Evolutionary conservation across 2,329 filamentous ascomycete species (phyloP).

Genomic region (Huntiella decipiens): DNA sequence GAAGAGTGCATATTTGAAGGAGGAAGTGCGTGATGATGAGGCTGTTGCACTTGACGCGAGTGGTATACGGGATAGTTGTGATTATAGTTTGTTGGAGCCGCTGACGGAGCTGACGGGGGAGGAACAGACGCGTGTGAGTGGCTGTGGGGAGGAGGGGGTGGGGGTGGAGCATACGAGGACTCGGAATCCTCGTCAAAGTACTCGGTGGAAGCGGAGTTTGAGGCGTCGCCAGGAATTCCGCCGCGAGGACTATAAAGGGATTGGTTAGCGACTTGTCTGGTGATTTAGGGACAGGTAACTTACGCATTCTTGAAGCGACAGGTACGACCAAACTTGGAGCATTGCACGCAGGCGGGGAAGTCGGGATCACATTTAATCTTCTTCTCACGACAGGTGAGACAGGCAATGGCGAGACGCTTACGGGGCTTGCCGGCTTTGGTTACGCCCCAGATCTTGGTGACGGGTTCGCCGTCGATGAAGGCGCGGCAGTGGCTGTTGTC

Average conservation of each 20-base stretch:
- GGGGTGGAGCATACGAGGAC: no score
- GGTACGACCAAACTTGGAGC: slow-evolving; percentile 70
- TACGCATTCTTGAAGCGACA: slow-evolving; percentile 78
- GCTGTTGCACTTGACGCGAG: no score
- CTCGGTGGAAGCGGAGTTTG: no score
- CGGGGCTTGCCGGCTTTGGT: slow-evolving; percentile 88
- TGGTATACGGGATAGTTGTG: no score
- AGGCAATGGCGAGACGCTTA: slow-evolving; percentile 82
- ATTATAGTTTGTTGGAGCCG: no score
- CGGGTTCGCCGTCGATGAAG: slow-evolving; percentile 64
- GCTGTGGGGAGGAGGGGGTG: no score
- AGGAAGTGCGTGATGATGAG: no score
- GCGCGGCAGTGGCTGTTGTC: slow-evolving; percentile 69
- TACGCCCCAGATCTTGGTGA: slow-evolving; percentile 84
- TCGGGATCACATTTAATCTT: slow-evolving; percentile 95
- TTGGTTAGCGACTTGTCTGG: no score
- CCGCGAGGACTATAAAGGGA: background rate
- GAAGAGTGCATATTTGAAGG: no score
- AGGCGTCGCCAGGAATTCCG: background rate
- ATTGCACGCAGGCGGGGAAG: slow-evolving; percentile 72
- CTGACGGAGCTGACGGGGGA: no score
- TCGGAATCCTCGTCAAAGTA: no score
- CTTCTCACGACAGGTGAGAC: slow-evolving; percentile 83
- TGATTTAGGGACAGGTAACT: slow-evolving; percentile 22
- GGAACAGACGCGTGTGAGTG: no score